These are phyloP conservation scores for Saturnispora galanensis DNA, from an alignment of 805 yeast species.

Conservation along the genomic window DNA sequence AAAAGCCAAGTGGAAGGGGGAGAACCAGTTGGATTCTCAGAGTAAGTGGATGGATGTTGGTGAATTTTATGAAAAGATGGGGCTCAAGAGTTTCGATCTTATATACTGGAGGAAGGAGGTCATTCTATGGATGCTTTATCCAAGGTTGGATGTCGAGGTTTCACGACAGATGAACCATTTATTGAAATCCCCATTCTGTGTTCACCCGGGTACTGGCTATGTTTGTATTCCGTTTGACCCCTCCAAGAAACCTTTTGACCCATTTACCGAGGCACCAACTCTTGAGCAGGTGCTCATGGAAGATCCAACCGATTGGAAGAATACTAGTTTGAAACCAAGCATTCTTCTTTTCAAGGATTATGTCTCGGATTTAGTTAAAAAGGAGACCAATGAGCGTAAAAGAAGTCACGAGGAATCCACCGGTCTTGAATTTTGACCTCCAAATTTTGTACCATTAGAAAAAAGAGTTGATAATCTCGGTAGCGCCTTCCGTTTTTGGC, in stretches of 20 bases:
- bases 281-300: conserved; percentile 55
- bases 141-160: conserved; percentile 88
- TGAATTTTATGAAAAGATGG: conserved; percentile 32
- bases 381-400: conserved; percentile 5
- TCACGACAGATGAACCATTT: conserved; percentile 84
- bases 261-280: conserved; percentile 65
- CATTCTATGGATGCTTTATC: conserved; percentile 72
- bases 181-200: conserved; percentile 91
- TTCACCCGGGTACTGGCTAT: conserved; percentile 92
- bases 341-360: conserved; percentile 6
- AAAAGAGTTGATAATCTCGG: not conserved
- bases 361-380: conserved; percentile 1
- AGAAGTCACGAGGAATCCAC: conserved; percentile 1
- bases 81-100: conserved; percentile 32
- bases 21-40: conserved; percentile 42
- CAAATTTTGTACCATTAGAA: not conserved
- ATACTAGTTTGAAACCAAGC: conserved; percentile 41
- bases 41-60: conserved; percentile 78
- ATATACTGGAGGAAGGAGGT: conserved; percentile 70
- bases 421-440: not conserved
- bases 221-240: conserved; percentile 86
- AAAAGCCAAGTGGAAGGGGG: conserved; percentile 46
- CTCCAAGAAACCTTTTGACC: conserved; percentile 49
- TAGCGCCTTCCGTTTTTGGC: conserved; percentile 4
- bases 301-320: conserved; percentile 49